Evolutionary conservation across 1,284 basidiomycete species (phyloP), one percentile per base, ranked within the genome.

Genomic region (Cutaneotrichosporon arboriforme): DNA sequence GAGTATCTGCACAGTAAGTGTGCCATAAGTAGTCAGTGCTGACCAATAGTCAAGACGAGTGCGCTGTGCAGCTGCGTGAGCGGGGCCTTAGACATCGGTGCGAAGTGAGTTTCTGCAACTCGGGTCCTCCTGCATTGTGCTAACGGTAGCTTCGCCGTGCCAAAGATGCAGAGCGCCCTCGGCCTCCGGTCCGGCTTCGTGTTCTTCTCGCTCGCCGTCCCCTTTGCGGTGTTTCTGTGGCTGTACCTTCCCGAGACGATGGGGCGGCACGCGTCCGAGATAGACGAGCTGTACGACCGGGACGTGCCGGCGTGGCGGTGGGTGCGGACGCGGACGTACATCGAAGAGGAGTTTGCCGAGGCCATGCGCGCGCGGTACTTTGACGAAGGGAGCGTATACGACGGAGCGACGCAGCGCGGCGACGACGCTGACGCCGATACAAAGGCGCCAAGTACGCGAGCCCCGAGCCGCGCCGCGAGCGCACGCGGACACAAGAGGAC

Each of bases 281-380:
- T 75, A 20, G 72, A 73, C 60, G 63, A 73, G 57, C 63, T 74
- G 23, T 74, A 72, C 59, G 68, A 74, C 49, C 54, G 65, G 46
- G 57, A 57, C n/a, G 57, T 74, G 39, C 71, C 71, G 7, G 70
- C 72, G 10, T 70, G 72, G 69, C 55, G 61, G 31, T 74, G 71
- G 65, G 54, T 55, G 38, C 61, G 52, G 45, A 73, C 69, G 13
- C 55, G 59, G 40, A 68, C 66, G 18, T 20, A 49, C 13, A 45
- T 56, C 37, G 60, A 66, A 47, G 50, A 58, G 40, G 45, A 58
- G 43, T 12, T 45, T 20, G 33, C 18, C 12, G 31, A 34, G 43
- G 43, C 43, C 9, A 45, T 45, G 8, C 26, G 21, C 31, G 31
- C 33, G 13, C 17, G 33, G 12, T 8, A 21, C 17, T 17, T 10